Percentiles rank a stretch among this genome's conserved stretches.
Evolutionary conservation across 305 asterid genomes (phyloP).

Genomic region (Striga hermonthica): DNA sequence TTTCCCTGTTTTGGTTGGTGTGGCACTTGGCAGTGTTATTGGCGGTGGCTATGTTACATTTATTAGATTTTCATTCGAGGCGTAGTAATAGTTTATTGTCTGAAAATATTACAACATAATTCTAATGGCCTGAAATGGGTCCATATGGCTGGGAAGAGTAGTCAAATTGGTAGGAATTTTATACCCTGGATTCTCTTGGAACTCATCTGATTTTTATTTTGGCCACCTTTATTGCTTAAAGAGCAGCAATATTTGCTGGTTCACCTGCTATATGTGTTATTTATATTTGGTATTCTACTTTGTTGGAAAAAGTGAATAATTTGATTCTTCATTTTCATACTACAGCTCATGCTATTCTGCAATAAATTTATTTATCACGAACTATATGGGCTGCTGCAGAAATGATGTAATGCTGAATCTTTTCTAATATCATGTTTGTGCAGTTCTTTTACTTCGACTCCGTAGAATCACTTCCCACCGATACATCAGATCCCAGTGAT

Average conservation of each 20-base stretch:
- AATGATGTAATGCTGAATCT: not conserved
- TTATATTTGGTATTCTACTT: not conserved
- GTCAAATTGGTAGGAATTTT: not conserved
- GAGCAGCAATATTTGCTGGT: not conserved
- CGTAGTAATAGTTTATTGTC: not conserved
- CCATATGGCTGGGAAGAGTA: not conserved
- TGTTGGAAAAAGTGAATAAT: not conserved
- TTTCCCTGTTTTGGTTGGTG: not conserved
- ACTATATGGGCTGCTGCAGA: not conserved
- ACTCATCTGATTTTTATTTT: not conserved
- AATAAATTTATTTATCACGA: not conserved
- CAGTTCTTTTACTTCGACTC: conserved; percentile 16
- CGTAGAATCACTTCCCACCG: conserved; percentile 8
- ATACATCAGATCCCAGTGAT: conserved; percentile 1
- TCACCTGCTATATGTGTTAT: not conserved
- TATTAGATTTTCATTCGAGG: not conserved
- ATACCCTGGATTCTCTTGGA: not conserved
- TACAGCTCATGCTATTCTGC: not conserved
- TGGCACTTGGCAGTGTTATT: not conserved
- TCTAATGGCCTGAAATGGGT: not conserved
- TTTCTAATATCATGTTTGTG: conserved; percentile 1
- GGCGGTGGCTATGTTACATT: not conserved
- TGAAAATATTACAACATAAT: not conserved
- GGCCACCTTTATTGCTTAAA: not conserved
- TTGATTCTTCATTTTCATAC: not conserved